These are phyloP conservation scores for Rhizopogon rudus DNA, from an alignment of 768 basidiomycete genomes.

Conservation along the genomic window DNA sequence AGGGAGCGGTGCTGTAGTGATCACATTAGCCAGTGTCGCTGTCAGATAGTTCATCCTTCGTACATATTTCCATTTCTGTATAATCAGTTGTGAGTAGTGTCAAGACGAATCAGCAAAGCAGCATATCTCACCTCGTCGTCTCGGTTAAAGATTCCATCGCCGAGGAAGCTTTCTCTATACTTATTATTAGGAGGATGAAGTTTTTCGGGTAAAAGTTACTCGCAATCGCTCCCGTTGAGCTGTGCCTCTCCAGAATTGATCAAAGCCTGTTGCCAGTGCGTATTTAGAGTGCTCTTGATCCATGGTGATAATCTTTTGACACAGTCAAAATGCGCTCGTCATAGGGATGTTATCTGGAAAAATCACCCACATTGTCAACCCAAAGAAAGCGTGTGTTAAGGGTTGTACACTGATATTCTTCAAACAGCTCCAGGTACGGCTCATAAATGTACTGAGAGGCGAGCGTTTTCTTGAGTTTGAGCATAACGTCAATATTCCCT, in stretches of 20 bases:
- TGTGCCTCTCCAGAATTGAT: conserved; percentile 61
- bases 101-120: not conserved
- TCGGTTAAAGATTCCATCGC: conserved; percentile 72
- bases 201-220: conserved; percentile 19
- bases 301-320: conserved; percentile 62
- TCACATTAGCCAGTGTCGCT: conserved; percentile 3
- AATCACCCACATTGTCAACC: conserved; percentile 54
- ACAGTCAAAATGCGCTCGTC: not conserved
- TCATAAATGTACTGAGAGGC: conserved; percentile 58
- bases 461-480: conserved; percentile 50
- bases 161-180: conserved; percentile 48
- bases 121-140: conserved; percentile 53
- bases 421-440: conserved; percentile 60
- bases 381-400: conserved; percentile 66
- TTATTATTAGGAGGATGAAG: conserved; percentile 5
- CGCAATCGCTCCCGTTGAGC: conserved; percentile 64
- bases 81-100: conserved; percentile 5
- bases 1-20: conserved; percentile 52
- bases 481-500: conserved; percentile 69
- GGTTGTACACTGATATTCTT: conserved; percentile 67
- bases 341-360: not conserved
- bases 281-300: conserved; percentile 67
- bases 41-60: conserved; percentile 9
- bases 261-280: conserved; percentile 60
- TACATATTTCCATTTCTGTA: conserved; percentile 62